Evolutionary conservation across 495 filamentous ascomycete species (phyloP), one percentile per base, ranked within the genome.

Genomic region (Amorphotheca resinae): DNA sequence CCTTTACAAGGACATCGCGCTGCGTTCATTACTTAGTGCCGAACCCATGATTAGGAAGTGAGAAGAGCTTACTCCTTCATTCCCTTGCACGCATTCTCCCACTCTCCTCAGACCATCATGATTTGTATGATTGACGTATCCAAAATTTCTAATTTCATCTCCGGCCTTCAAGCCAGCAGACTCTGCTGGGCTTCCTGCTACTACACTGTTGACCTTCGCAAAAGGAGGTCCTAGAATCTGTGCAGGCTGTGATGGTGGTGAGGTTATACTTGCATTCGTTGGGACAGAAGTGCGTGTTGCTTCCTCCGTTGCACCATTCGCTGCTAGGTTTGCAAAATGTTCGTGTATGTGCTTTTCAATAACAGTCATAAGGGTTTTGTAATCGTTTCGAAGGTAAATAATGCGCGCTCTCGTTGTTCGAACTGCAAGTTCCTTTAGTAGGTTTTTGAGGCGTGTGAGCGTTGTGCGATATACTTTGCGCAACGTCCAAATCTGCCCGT

Each of bases 401-500:
- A 96, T 95, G 22, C 85, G 80, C 5, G 87, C 72, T 54, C 93
- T 69, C 12, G 88, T 95, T 8, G 84, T 93, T 33, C 93, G 84
- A 55, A 99, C 85, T 93, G 52, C 28, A 26, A 16, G 28, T 48
- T 14, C 25, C 14, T 43, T 32, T 41, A 15, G 11, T 33, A 38
- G 20, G 15, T 2, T 5, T 23, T 18, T 28, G 9, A 33, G 30
- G 18, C 37, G 5, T 12, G 17, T 9, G 14, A 37, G 17, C 14
- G 12, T 16, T 4, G 5, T 26, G 38, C 12, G 8, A 18, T 33
- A 53, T 77, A 91, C 86, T 93, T 64, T 94, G 88, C 22, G 93
- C 84, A 49, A 99, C 80, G 59, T 99, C 93, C 42, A 99, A 77
- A 60, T 99, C 93, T 49, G 80, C 78, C 52, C 93, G 74, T 23